Conservation (phyloP, 805 yeast genomes). For the Ascoidea rubescens region DNA sequence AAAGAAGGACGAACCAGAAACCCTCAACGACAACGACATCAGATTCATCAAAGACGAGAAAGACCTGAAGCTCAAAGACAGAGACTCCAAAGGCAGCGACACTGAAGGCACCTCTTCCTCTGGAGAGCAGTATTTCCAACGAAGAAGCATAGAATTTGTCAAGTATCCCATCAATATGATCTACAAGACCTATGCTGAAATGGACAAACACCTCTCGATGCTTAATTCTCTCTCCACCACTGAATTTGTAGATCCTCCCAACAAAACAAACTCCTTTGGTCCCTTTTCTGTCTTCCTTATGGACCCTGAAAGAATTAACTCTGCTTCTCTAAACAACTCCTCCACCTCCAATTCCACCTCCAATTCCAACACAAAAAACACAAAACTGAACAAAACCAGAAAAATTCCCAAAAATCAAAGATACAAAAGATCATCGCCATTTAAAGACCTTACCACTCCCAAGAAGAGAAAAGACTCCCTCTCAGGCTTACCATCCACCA, state of each 20-base stretch:
- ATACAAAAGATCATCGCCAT: too few relatives aligned
- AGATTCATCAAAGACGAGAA: conserved; percentile 10
- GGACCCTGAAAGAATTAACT: conserved; percentile 17
- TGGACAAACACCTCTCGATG: conserved; percentile 54
- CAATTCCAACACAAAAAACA: too few relatives aligned
- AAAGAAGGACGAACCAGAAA: too few relatives aligned
- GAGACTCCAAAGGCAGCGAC: not conserved
- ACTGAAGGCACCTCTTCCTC: not conserved
- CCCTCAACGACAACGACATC: too few relatives aligned
- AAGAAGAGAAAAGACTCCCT: too few relatives aligned
- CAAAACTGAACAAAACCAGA: too few relatives aligned
- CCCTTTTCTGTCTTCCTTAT: conserved; percentile 71
- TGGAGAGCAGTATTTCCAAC: conserved; percentile 42
- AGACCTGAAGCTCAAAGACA: too few relatives aligned
- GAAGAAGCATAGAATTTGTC: conserved; percentile 65
- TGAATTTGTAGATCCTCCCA: conserved; percentile 15
- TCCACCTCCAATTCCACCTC: too few relatives aligned
- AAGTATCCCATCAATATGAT: conserved; percentile 43
- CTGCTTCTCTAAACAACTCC: conserved; percentile 4
- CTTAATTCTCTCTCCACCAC: conserved; percentile 34
- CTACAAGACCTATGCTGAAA: conserved; percentile 67
- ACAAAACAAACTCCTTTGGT: conserved; percentile 44
- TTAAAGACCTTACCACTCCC: too few relatives aligned
- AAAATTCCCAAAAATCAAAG: too few relatives aligned
- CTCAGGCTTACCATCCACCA: too few relatives aligned